Conservation (phyloP, 345 rosid species). For the Lenwebbia sp. region DNA sequence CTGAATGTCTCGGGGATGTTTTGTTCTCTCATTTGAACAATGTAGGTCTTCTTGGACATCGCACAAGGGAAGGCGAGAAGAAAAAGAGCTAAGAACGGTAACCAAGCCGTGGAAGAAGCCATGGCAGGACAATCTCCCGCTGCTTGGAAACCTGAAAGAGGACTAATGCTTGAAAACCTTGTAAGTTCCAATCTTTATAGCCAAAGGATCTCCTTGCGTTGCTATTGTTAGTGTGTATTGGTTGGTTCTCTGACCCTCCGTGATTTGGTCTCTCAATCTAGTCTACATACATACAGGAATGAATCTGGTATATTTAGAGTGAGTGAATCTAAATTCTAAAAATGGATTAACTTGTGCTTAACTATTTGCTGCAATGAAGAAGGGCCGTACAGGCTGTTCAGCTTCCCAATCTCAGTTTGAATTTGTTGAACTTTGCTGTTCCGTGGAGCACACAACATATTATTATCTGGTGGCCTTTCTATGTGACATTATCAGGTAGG, state of each 20-base stretch:
- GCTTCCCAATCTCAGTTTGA: background rate
- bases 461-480: background rate
- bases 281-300: background rate
- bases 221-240: background rate
- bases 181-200: background rate
- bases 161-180: background rate
- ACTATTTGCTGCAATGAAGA: background rate
- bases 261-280: background rate
- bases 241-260: background rate
- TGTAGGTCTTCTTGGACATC: conserved; percentile 35
- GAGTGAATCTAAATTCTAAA: background rate
- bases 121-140: background rate
- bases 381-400: background rate
- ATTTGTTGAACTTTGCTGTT: background rate
- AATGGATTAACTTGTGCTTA: background rate
- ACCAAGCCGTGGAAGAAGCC: background rate
- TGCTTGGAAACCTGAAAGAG: background rate
- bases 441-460: background rate
- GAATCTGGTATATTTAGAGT: background rate
- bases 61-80: background rate
- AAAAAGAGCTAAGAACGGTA: background rate
- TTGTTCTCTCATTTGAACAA: conserved; percentile 63
- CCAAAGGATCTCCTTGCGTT: background rate
- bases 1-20: conserved; percentile 37
- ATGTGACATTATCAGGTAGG: background rate